Evolutionary conservation across 495 filamentous ascomycete genomes (phyloP).

Genomic region (Aspergillus wentii): DNA sequence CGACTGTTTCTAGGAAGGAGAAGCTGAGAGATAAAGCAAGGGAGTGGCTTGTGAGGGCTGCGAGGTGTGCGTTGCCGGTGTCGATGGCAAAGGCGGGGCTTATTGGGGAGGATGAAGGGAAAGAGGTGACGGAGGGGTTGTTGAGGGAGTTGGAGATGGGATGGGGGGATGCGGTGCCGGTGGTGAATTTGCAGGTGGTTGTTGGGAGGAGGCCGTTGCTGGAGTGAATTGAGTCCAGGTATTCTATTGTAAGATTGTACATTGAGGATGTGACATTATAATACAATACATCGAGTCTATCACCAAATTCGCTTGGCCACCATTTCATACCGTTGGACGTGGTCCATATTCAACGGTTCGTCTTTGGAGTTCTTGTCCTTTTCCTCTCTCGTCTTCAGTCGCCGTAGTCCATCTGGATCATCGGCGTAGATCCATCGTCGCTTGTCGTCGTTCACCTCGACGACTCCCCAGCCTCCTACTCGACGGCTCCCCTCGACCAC

Average conservation of each 20-base stretch:
- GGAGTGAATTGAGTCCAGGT: no score
- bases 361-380: slow-evolving; percentile 50
- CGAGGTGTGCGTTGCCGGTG: slow-evolving; percentile 11
- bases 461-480: slow-evolving; percentile 74
- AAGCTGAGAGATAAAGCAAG: slow-evolving; percentile 6
- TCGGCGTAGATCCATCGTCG: slow-evolving; percentile 82
- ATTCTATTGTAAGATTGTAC: no score
- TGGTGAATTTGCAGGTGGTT: slow-evolving; percentile 17
- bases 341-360: slow-evolving; percentile 53
- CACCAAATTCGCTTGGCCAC: slow-evolving; percentile 91
- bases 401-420: slow-evolving; percentile 65
- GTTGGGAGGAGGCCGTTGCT: slow-evolving; percentile 13
- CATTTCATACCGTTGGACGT: slow-evolving; percentile 85
- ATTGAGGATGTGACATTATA: no score
- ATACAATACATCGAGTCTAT: no score
- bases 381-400: slow-evolving; percentile 67
- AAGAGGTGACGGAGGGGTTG: slow-evolving; percentile 16
- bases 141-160: slow-evolving; percentile 12
- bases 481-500: slow-evolving; percentile 66
- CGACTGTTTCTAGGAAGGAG: slow-evolving; percentile 8
- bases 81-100: slow-evolving; percentile 14
- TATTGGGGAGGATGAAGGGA: slow-evolving; percentile 5
- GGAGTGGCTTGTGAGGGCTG: slow-evolving; percentile 13
- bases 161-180: slow-evolving; percentile 8
- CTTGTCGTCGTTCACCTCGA: slow-evolving; percentile 86